A percentile compares a stretch with the other conserved stretches of the same genome.
phyloP scores from a whole-genome alignment of 495 filamentous ascomycete genomes.

The Penicillium arizonense region DNA sequence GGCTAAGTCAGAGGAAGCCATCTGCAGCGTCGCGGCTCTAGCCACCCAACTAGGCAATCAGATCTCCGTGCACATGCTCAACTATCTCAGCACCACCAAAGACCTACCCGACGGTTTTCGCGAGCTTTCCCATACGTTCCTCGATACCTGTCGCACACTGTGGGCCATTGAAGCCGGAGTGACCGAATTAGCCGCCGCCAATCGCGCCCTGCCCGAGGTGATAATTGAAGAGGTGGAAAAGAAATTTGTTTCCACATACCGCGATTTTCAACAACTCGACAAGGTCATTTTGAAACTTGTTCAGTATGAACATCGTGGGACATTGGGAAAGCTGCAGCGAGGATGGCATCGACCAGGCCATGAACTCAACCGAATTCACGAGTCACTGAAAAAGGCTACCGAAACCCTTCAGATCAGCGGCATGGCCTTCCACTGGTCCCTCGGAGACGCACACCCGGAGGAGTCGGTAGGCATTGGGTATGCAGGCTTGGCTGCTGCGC shows the following conservation, averaged over 20 bases:
- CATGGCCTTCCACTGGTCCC: conserved; percentile 25
- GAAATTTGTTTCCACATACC: conserved; percentile 42
- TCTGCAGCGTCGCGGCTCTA: conserved; percentile 20
- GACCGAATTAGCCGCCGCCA: conserved; percentile 32
- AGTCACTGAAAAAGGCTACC: conserved; percentile 20
- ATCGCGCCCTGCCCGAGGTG: conserved; percentile 42
- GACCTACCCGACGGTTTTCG: conserved; percentile 43
- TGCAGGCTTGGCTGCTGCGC: conserved; percentile 21
- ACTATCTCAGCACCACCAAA: conserved; percentile 50
- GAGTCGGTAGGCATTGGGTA: conserved; percentile 26
- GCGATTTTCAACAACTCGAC: conserved; percentile 49
- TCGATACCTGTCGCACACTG: conserved; percentile 50
- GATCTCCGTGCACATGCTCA: conserved; percentile 54
- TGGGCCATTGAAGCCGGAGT: conserved; percentile 53
- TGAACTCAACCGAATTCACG: conserved; percentile 21
- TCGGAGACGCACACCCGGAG: conserved; percentile 17
- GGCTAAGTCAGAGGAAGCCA: conserved; percentile 13
- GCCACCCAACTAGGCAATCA: conserved; percentile 41
- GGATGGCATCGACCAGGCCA: conserved; percentile 40
- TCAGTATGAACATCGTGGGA: conserved; percentile 46
- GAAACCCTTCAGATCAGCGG: conserved; percentile 25
- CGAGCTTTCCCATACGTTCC: conserved; percentile 48
- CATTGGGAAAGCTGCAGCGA: conserved; percentile 47
- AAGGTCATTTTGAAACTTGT: conserved; percentile 47
- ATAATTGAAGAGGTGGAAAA: conserved; percentile 50